Conservation (phyloP, 2,329 filamentous ascomycete genomes). For the Thelonectria rubi region DNA sequence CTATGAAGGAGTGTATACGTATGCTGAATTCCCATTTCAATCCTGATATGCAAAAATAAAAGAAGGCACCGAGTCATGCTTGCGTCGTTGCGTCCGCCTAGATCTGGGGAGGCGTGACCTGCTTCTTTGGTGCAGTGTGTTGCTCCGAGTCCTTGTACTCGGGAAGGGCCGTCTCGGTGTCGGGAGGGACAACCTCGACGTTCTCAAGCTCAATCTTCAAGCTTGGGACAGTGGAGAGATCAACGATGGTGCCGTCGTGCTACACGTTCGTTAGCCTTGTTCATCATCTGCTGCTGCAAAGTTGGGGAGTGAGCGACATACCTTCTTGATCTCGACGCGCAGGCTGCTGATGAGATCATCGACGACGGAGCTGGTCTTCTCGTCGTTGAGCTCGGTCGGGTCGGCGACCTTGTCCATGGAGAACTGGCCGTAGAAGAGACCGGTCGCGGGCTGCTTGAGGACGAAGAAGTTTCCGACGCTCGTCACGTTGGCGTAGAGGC, state of each 20-base stretch:
- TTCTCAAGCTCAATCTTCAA: slow-evolving; percentile 50
- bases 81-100: not conserved
- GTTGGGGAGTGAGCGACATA: slow-evolving; percentile 22
- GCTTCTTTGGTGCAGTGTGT: slow-evolving; percentile 20
- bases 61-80: not conserved
- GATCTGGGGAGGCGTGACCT: slow-evolving; percentile 17
- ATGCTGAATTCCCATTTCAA: not conserved
- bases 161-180: slow-evolving; percentile 37
- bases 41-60: not conserved
- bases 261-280: slow-evolving; percentile 20
- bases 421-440: slow-evolving; percentile 45
- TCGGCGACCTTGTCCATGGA: slow-evolving; percentile 72
- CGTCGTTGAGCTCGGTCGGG: slow-evolving; percentile 55
- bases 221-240: slow-evolving; percentile 42
- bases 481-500: slow-evolving; percentile 46
- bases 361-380: slow-evolving; percentile 33
- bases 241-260: slow-evolving; percentile 45
- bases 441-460: slow-evolving; percentile 47
- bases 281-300: not conserved
- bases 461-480: slow-evolving; percentile 49
- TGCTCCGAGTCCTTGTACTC: slow-evolving; percentile 24
- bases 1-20: not conserved
- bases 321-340: slow-evolving; percentile 48
- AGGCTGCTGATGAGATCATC: slow-evolving; percentile 42
- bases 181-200: slow-evolving; percentile 34